These are phyloP conservation scores for Vickermania spadyakhi DNA, from an alignment of 208 protist genomes.

Conservation along the genomic window DNA sequence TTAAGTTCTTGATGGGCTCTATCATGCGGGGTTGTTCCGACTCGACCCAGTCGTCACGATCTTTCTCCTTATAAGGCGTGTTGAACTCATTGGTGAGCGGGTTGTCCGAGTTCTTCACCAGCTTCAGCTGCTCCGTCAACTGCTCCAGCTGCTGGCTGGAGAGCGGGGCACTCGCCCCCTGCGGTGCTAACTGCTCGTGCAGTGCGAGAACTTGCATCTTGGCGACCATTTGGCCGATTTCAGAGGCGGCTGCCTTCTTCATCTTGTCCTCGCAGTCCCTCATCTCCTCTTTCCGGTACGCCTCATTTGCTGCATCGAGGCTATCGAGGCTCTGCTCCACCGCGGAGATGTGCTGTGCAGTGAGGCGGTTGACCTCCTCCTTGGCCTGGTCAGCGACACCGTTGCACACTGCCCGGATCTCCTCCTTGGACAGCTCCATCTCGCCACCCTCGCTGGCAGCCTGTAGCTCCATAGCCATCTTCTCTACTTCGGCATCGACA, in stretches of 20 bases:
- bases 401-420: background rate
- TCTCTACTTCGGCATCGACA: background rate
- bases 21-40: background rate
- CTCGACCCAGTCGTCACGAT: background rate
- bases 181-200: background rate
- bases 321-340: background rate
- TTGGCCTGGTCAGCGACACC: background rate
- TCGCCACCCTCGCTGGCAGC: background rate
- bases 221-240: background rate
- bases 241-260: background rate
- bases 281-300: background rate
- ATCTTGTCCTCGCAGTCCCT: conserved; percentile 1
- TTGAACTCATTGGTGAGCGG: background rate
- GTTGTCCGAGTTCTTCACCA: background rate
- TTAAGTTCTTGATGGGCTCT: conserved; percentile 1
- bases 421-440: background rate
- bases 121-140: background rate
- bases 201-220: conserved; percentile 1
- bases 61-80: background rate
- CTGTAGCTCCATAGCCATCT: background rate
- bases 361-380: background rate
- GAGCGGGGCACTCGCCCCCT: background rate
- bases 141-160: background rate
- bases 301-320: background rate
- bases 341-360: background rate